These are phyloP conservation scores for Poronia punctata DNA, from an alignment of 495 filamentous ascomycete genomes.

Conservation along the genomic window DNA sequence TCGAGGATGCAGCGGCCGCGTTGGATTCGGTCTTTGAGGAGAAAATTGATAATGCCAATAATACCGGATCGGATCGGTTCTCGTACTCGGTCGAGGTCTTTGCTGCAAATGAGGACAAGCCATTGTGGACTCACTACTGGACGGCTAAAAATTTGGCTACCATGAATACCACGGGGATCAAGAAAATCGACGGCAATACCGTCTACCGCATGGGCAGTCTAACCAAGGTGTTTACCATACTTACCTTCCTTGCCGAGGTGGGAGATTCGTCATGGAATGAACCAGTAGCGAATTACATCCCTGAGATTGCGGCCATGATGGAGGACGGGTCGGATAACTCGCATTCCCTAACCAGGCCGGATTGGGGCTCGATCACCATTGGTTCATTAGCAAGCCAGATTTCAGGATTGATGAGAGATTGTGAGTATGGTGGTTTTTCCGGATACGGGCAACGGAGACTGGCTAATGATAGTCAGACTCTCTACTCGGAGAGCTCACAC, in stretches of 20 bases:
- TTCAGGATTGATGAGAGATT: slow-evolving; percentile 42
- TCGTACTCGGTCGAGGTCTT: slow-evolving; percentile 47
- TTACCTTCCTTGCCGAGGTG: slow-evolving; percentile 33
- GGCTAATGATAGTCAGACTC: slow-evolving; percentile 30
- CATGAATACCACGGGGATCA: slow-evolving; percentile 32
- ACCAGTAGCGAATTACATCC: slow-evolving; percentile 44
- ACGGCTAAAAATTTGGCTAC: slow-evolving; percentile 35
- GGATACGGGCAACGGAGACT: neutral
- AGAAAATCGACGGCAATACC: slow-evolving; percentile 34
- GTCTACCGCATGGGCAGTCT: slow-evolving; percentile 44
- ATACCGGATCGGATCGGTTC: slow-evolving; percentile 28
- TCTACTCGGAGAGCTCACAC: slow-evolving; percentile 34
- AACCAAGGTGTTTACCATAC: slow-evolving; percentile 43
- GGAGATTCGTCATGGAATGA: slow-evolving; percentile 33
- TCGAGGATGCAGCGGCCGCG: slow-evolving; percentile 17
- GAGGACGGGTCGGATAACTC: slow-evolving; percentile 31
- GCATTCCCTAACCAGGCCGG: slow-evolving; percentile 30
- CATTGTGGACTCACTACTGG: slow-evolving; percentile 41
- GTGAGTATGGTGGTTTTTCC: slow-evolving; percentile 12
- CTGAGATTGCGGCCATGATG: slow-evolving; percentile 41
- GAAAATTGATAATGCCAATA: slow-evolving; percentile 30
- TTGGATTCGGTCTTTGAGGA: slow-evolving; percentile 25
- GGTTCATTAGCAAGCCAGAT: slow-evolving; percentile 48
- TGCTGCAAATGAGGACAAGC: slow-evolving; percentile 30
- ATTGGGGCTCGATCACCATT: slow-evolving; percentile 51